Evolutionary conservation across 352 stramenopile species (phyloP).

Genomic region (Pythium brassicae): DNA sequence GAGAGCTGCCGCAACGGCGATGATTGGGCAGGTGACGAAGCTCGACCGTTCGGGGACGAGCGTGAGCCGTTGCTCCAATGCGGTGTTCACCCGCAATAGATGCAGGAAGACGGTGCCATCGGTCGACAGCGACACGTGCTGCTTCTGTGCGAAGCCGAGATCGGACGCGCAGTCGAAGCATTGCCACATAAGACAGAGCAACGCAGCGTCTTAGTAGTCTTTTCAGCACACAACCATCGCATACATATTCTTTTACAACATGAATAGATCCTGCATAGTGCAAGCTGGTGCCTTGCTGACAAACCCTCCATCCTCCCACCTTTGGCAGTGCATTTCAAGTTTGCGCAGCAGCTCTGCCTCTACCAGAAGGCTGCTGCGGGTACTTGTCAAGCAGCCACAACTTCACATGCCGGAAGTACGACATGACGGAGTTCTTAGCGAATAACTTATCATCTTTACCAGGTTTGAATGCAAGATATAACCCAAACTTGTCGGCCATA

Average conservation of each 20-base stretch:
- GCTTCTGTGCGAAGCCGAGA: slow-evolving; percentile 2
- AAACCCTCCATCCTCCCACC: background rate
- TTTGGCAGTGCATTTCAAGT: background rate
- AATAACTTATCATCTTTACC: background rate
- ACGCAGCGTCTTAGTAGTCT: slow-evolving; percentile 2
- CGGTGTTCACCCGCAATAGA: slow-evolving; percentile 7
- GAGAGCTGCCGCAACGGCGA: too few relatives aligned
- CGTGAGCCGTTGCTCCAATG: slow-evolving; percentile 2
- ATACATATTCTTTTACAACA: background rate
- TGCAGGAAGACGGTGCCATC: background rate
- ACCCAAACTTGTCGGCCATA: slow-evolving; percentile 7
- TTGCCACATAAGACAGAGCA: slow-evolving; percentile 2
- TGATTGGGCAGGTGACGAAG: too few relatives aligned
- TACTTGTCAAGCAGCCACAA: too few relatives aligned
- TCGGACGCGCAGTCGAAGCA: background rate
- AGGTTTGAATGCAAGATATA: slow-evolving; percentile 3
- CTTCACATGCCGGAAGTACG: background rate
- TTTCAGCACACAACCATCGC: background rate
- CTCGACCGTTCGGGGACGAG: too few relatives aligned
- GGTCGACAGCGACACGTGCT: background rate
- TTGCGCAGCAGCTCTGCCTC: too few relatives aligned
- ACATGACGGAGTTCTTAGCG: background rate
- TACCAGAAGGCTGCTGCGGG: too few relatives aligned
- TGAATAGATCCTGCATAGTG: background rate
- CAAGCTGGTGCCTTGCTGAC: background rate